Conservation (phyloP, 768 basidiomycete species). For the Leccinum subgranulosum region DNA sequence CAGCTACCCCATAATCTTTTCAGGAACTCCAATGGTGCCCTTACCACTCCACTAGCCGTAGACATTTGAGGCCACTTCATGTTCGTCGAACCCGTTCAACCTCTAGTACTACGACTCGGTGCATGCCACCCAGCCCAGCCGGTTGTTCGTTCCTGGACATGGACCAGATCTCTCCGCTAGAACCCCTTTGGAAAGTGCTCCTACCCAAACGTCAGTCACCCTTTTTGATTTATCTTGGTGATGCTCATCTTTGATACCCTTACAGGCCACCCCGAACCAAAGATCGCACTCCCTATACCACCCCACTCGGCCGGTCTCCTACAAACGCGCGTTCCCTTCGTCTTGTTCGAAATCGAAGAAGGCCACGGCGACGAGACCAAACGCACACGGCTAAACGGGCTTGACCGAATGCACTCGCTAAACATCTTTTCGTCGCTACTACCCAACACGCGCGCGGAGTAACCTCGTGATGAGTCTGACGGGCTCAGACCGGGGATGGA, state of each 20-base stretch:
- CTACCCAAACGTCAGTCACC: conserved; percentile 15
- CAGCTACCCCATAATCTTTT: too few relatives aligned
- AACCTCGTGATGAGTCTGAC: too few relatives aligned
- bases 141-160: conserved; percentile 34
- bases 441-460: too few relatives aligned
- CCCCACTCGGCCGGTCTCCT: conserved; percentile 23
- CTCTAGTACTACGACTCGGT: too few relatives aligned
- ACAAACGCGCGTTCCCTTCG: conserved; percentile 39
- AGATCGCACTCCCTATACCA: conserved; percentile 13
- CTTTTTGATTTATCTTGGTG: background rate
- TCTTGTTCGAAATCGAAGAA: conserved; percentile 46
- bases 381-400: background rate
- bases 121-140: too few relatives aligned
- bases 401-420: too few relatives aligned
- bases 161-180: conserved; percentile 26
- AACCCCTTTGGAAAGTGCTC: conserved; percentile 25
- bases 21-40: too few relatives aligned
- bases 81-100: too few relatives aligned
- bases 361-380: conserved; percentile 7
- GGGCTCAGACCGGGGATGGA: conserved; percentile 3
- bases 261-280: conserved; percentile 17
- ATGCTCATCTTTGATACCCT: background rate
- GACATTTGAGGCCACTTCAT: too few relatives aligned
- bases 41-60: too few relatives aligned
- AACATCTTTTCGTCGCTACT: too few relatives aligned